These are phyloP conservation scores for Groenewaldozyma auringiensis DNA, from an alignment of 1,139 yeast genomes.

Conservation along the genomic window DNA sequence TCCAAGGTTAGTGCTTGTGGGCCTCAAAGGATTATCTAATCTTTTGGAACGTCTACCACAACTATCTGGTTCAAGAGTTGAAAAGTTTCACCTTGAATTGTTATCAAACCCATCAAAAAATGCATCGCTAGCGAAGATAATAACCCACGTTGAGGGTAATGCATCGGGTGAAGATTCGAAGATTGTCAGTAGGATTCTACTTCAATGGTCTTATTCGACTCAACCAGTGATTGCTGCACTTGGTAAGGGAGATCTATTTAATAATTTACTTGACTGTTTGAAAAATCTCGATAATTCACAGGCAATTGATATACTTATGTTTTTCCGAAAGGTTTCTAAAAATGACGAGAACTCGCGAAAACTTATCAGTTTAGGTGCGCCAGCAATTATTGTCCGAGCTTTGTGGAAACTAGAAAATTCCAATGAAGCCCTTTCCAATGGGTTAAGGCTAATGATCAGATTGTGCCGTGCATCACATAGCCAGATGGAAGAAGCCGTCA, in stretches of 20 bases:
- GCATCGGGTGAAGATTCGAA: background rate
- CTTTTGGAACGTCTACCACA: background rate
- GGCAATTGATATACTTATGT: conserved; percentile 20
- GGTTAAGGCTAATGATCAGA: background rate
- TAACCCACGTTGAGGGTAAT: background rate
- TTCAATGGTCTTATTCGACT: background rate
- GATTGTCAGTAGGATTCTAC: background rate
- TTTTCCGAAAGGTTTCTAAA: conserved; percentile 26
- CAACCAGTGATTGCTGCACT: background rate
- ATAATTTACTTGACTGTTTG: background rate
- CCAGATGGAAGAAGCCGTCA: background rate
- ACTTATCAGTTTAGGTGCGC: conserved; percentile 21
- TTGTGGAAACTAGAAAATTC: background rate
- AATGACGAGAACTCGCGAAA: conserved; percentile 16
- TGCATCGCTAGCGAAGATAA: background rate
- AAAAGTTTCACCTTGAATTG: no score
- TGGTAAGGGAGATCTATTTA: background rate
- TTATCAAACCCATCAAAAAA: background rate
- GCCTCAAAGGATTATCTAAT: background rate
- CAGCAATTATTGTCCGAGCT: background rate
- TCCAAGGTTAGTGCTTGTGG: background rate
- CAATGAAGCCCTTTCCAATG: background rate
- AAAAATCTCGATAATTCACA: background rate
- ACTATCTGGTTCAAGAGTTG: background rate
- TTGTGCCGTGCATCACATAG: background rate